phyloP scores from a whole-genome alignment of 768 basidiomycete genomes.

The Trametopsis cervina region DNA sequence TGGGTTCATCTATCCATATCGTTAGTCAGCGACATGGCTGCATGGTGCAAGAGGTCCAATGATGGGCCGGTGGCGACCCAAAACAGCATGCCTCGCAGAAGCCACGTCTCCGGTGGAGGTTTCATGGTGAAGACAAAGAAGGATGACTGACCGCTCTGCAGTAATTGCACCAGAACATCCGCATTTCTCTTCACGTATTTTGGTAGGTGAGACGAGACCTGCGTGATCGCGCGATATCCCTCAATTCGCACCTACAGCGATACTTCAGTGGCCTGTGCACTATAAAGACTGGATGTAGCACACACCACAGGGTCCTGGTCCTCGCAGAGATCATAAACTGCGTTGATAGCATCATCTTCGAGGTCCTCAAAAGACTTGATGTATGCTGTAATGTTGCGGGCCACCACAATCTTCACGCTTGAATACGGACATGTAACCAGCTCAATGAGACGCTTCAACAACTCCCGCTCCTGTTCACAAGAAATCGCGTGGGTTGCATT shows the following conservation, averaged over 20 bases:
- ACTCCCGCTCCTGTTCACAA: conserved; percentile 39
- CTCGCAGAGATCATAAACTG: conserved; percentile 75
- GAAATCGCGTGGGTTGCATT: background rate
- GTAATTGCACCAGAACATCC: conserved; percentile 67
- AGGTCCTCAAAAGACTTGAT: conserved; percentile 64
- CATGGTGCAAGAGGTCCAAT: background rate
- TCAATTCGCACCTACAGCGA: conserved; percentile 53
- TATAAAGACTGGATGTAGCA: conserved; percentile 6
- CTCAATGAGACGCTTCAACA: conserved; percentile 46
- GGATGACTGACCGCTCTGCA: conserved; percentile 58
- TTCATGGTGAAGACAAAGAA: no score
- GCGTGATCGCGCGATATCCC: conserved; percentile 57
- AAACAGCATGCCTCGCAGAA: background rate
- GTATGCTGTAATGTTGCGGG: conserved; percentile 47
- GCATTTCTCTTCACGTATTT: conserved; percentile 66
- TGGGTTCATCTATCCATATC: conserved; percentile 46
- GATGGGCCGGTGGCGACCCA: background rate
- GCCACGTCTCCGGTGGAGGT: background rate
- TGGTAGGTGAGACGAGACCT: conserved; percentile 38
- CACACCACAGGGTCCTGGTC: conserved; percentile 50
- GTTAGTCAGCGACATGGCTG: conserved; percentile 3
- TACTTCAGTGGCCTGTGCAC: background rate
- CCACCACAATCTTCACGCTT: conserved; percentile 49
- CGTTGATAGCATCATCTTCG: conserved; percentile 71
- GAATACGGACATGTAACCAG: conserved; percentile 42